Percentiles rank a stretch among this genome's conserved stretches.
Evolutionary conservation across 768 basidiomycete species (phyloP).

Genomic region (Russula sp.): DNA sequence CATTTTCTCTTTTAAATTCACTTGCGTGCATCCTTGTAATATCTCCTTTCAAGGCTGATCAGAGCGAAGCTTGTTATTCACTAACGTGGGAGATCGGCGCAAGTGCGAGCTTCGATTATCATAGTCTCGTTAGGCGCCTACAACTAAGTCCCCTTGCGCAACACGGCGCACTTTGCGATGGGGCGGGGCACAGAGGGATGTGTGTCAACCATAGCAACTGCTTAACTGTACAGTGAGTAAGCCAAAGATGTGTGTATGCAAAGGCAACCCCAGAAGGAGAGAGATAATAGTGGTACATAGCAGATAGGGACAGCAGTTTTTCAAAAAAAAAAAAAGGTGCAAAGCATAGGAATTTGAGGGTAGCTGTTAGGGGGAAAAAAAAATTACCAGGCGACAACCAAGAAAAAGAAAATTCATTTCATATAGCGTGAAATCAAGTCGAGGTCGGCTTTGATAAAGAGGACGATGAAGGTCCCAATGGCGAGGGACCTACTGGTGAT

Average conservation of each 20-base stretch:
- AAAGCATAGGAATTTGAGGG: neutral
- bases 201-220: neutral
- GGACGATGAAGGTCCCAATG: neutral
- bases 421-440: neutral
- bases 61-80: neutral
- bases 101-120: neutral
- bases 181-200: neutral
- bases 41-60: neutral
- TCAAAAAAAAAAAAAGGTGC: neutral
- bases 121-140: neutral
- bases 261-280: too few relatives aligned
- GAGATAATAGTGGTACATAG: slow-evolving; percentile 5
- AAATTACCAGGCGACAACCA: neutral
- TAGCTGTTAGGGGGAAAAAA: neutral
- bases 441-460: neutral
- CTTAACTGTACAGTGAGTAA: neutral
- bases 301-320: neutral
- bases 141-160: neutral
- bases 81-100: neutral
- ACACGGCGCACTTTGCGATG: neutral
- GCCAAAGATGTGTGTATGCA: neutral
- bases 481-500: neutral
- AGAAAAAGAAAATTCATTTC: neutral
- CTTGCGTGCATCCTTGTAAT: neutral
- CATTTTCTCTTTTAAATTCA: neutral